Evolutionary conservation across 2,329 filamentous ascomycete genomes (phyloP), one percentile per base, ranked within the genome.

Genomic region (Ophiostoma sp.): DNA sequence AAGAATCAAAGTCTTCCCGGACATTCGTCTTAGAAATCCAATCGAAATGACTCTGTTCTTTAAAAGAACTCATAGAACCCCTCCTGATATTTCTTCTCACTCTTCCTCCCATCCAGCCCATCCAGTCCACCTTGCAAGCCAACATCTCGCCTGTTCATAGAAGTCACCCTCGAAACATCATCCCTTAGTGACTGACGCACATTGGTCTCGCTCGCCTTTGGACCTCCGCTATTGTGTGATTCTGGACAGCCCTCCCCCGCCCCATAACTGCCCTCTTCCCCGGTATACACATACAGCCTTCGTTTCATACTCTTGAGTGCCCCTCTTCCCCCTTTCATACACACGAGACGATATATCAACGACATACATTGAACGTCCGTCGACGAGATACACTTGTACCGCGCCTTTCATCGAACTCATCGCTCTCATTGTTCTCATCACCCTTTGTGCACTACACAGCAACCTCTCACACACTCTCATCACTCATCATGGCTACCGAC

Each of bases 1-100:
- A 28, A 45, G 15, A 22, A 6, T 9, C 28, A 48, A 36, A 59
- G 52, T 39, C 50, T 31, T 57, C 33, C 15, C 33, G 48, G 55
- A 28, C 50, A 28, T 39, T 33, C 42, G 66, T 55, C 72, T 73
- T 73, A 66, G 61, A 70, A 70, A 73, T 73, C 68, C 72, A 64
- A 33, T 52, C 9, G 31, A 42, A 64, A 70, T 8, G 22, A 19
- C 17, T 69, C 22, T 55, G 28, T 52, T 57, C 31, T 52, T 70
- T 73, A 25, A 70, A 70, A 70, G 66, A 64, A 64, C n/a, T 15
- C 45, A 33, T 11, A 19, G n/a, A 19, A 33, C 19, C 66, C 9
- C 19, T n/a, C 17, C 33, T 17, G 45, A 22, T 69, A 69, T 52
- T 36, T 33, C 64, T 69, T 69, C 15, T 42, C 48, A 15, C 50